Percentiles rank a stretch among this genome's conserved stretches.
These are phyloP conservation scores for Scutellaria galericulata DNA, from an alignment of 257 asterid genomes.

Conservation along the genomic window DNA sequence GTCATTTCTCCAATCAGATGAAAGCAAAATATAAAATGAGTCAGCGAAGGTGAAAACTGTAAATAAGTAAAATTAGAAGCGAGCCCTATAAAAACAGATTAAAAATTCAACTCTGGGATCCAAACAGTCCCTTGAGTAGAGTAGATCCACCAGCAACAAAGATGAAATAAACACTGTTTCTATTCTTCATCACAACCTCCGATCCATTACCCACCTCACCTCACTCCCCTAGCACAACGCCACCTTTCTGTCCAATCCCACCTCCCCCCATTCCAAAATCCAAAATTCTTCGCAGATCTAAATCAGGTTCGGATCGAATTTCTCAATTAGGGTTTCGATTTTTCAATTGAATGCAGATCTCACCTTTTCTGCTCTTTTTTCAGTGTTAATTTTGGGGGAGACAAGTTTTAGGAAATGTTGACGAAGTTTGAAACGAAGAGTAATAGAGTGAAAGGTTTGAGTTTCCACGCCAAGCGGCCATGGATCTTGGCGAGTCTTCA, in stretches of 20 bases:
- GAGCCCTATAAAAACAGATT: not conserved
- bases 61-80: not conserved
- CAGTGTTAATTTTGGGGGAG: conserved; percentile 30
- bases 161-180: conserved; percentile 5
- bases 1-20: too few species aligned
- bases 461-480: conserved; percentile 94
- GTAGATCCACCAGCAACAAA: conserved; percentile 21
- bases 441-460: conserved; percentile 93
- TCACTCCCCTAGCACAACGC: conserved; percentile 25
- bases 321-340: conserved; percentile 24
- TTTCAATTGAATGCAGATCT: conserved; percentile 28
- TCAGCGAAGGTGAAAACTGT: not conserved
- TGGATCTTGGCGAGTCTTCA: conserved; percentile 99
- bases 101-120: not conserved
- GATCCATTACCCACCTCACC: conserved; percentile 2
- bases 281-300: conserved; percentile 39
- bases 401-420: conserved; percentile 58
- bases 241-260: conserved; percentile 28
- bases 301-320: conserved; percentile 8
- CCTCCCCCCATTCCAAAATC: conserved; percentile 15
- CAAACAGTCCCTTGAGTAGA: conserved; percentile 5
- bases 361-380: conserved; percentile 16
- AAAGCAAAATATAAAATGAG: too few species aligned
- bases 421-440: conserved; percentile 99
- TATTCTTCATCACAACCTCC: not conserved